Base-by-base conservation (phyloP, 2,329 filamentous ascomycete genomes). In the Rutstroemia sp. region DNA sequence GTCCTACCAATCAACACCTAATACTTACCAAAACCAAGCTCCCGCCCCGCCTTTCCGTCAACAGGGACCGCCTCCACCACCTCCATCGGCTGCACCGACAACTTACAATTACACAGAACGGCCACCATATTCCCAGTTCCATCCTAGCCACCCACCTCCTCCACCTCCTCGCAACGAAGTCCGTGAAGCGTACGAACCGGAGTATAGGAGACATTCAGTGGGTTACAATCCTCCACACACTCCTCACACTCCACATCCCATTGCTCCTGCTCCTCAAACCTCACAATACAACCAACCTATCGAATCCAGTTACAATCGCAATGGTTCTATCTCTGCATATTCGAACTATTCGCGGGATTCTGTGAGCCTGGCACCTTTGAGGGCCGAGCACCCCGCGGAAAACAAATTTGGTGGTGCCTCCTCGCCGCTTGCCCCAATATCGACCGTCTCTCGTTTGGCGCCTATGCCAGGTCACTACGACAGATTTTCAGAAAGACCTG, bases 391-490 rank as follows among this genome's bases (percentile, higher is more conserved):
- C 7, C 21, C 52, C 1, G 36, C 56, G 17, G 58, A 61, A 4
- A 53, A 57, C 17, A 65, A 61, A 36, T 62, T 57, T 42, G 62
- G 67, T 8, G 48, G 55, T 27, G 44, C 60, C 5, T 58, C 51
- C 23, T 51, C 66, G 66, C 57, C 73, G 12, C 52, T 60, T 27
- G 58, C 54, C 16, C 54, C 63, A 16, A 52, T 62, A 12, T 57
- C 60, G 16, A 53, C 63, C 12, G 39, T 61, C 14, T 60, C 48
- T 19, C 58, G 53, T 25, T 57, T 58, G 46, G 48, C 63, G 44
- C 19, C 38, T 16, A 27, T 30, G 27, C 7, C 34, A 54, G 30
- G 14, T 39, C 27, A 55, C 50, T 62, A 58, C 45, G 57, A 62
- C 12, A 56, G 60, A 21, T 38, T 7, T 16, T 54, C 48, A 10